Evolutionary conservation across 495 filamentous ascomycete genomes (phyloP).

Genomic region (Pyrenopolyporus hunteri): DNA sequence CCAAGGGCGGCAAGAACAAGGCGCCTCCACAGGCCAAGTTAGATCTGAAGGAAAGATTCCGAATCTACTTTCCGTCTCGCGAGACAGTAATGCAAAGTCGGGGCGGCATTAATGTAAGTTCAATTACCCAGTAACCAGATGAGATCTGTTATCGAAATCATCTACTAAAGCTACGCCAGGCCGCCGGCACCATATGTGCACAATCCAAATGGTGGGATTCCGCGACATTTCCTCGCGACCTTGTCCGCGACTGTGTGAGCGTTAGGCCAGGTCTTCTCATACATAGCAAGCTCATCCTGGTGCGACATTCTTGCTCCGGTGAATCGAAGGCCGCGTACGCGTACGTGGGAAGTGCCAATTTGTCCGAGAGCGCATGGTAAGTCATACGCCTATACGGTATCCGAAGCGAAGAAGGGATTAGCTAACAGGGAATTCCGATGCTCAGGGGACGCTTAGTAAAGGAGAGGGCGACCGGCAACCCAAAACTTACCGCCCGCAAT

Average conservation of each 20-base stretch:
- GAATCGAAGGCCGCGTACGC: constrained; percentile 62
- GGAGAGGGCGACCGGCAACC: constrained; percentile 64
- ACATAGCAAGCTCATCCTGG: constrained; percentile 87
- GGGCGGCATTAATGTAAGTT: constrained; percentile 57
- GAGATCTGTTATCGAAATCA: too few relatives aligned
- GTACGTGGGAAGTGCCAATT: constrained; percentile 91
- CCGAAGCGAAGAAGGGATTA: not conserved
- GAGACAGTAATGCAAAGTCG: constrained; percentile 71
- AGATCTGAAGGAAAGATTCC: constrained; percentile 60
- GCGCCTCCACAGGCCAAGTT: constrained; percentile 34
- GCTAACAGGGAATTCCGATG: constrained; percentile 10
- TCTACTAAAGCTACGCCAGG: constrained; percentile 38
- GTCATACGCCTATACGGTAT: constrained; percentile 30
- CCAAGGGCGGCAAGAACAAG: constrained; percentile 43
- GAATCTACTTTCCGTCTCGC: constrained; percentile 82
- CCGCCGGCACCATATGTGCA: constrained; percentile 83
- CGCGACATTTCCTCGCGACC: constrained; percentile 67
- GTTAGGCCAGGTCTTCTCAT: constrained; percentile 71
- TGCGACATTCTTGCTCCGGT: constrained; percentile 48
- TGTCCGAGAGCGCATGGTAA: constrained; percentile 92
- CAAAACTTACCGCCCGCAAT: constrained; percentile 84
- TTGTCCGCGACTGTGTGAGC: constrained; percentile 78
- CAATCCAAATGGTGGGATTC: constrained; percentile 69
- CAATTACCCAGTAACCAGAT: not conserved
- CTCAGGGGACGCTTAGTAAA: constrained; percentile 73